Conservation (phyloP, 306 rosid genomes). For the Citrullus amarus region DNA sequence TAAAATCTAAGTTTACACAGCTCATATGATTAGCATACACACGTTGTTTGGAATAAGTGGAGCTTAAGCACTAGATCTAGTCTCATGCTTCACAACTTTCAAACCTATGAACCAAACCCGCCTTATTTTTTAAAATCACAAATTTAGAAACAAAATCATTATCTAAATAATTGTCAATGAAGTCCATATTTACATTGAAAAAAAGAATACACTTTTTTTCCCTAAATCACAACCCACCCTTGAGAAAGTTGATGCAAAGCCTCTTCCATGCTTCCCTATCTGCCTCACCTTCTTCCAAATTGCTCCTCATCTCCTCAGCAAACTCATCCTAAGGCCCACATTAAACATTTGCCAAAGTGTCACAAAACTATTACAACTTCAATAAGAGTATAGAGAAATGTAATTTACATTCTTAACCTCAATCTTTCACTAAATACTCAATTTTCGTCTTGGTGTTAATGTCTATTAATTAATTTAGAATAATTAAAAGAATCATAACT, state of each 20-base stretch:
- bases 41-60: neutral
- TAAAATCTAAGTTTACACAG: neutral
- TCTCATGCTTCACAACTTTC: neutral
- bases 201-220: neutral
- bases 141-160: neutral
- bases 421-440: too few relatives aligned
- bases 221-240: slow-evolving; percentile 28
- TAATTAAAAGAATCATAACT: too few relatives aligned
- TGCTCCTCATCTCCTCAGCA: slow-evolving; percentile 35
- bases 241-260: slow-evolving; percentile 51
- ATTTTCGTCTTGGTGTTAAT: too few relatives aligned
- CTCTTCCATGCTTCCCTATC: slow-evolving; percentile 62
- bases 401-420: too few relatives aligned
- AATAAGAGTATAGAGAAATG: too few relatives aligned
- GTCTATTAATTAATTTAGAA: too few relatives aligned
- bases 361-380: neutral
- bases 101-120: neutral
- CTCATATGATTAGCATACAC: neutral
- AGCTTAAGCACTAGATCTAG: neutral
- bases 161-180: neutral
- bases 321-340: slow-evolving; percentile 26
- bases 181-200: neutral
- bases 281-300: slow-evolving; percentile 33
- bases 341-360: neutral
- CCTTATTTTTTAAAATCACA: neutral